Evolutionary conservation across 192 early-diverging fungal genomes (phyloP).

Genomic region (Kappamyces sp.): DNA sequence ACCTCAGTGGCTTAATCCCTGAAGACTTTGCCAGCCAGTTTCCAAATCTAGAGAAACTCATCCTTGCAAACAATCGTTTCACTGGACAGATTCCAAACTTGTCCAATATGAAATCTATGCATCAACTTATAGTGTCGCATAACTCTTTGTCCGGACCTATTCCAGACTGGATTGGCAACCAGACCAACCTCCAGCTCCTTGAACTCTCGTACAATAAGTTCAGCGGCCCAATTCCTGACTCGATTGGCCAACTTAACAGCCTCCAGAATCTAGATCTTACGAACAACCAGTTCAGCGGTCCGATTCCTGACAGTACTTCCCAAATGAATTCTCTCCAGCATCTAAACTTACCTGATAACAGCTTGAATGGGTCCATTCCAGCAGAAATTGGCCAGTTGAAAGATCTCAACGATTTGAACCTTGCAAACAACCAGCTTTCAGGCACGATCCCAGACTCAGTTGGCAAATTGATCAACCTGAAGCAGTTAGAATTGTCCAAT

Average conservation of each 20-base stretch:
- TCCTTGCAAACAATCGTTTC: neutral
- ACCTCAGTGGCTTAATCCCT: neutral
- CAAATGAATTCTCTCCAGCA: no score
- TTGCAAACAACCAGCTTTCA: no score
- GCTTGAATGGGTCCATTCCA: no score
- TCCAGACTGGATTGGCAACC: slow-evolving; percentile 7
- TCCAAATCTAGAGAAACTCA: neutral
- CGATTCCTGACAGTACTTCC: no score
- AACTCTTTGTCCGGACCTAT: slow-evolving; percentile 4
- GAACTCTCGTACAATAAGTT: neutral
- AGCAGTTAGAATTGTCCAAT: no score
- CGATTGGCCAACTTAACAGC: neutral
- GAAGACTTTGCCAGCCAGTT: neutral
- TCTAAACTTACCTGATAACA: no score
- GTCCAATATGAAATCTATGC: neutral
- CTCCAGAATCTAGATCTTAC: no score
- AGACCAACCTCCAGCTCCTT: neutral
- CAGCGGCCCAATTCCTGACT: slow-evolving; percentile 6
- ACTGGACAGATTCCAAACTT: slow-evolving; percentile 1
- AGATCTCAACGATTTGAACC: no score
- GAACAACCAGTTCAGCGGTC: no score
- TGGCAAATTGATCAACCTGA: no score
- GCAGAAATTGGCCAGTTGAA: no score
- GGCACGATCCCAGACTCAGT: no score
- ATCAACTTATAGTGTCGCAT: neutral